phyloP scores from a whole-genome alignment of 306 rosid species.

The Argentina anserina region DNA sequence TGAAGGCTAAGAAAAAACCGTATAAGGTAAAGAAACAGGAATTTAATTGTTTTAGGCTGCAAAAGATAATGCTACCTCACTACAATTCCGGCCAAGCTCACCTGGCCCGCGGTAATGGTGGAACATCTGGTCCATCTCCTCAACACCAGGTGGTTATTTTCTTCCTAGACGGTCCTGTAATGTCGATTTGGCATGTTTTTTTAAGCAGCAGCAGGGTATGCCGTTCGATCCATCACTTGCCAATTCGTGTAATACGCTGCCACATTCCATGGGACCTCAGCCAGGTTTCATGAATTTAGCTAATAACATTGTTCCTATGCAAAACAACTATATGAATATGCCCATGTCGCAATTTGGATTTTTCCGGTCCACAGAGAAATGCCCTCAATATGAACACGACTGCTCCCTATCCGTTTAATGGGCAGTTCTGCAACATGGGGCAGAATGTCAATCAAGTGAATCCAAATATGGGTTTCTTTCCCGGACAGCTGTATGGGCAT shows the following conservation, averaged over 20 bases:
- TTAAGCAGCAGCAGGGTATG: slow-evolving; percentile 10
- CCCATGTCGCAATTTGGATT: slow-evolving; percentile 49
- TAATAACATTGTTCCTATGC: slow-evolving; percentile 36
- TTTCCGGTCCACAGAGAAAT: slow-evolving; percentile 36
- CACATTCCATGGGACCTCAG: slow-evolving; percentile 28
- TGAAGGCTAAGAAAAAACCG: background rate
- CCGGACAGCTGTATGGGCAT: slow-evolving; percentile 51
- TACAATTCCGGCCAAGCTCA: slow-evolving; percentile 10
- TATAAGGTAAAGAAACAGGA: background rate
- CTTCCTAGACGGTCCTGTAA: background rate
- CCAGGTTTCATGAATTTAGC: slow-evolving; percentile 39
- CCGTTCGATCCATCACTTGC: slow-evolving; percentile 10
- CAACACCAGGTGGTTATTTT: slow-evolving; percentile 8
- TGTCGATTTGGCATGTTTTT: background rate
- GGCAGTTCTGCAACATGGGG: slow-evolving; percentile 37
- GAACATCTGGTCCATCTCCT: slow-evolving; percentile 6
- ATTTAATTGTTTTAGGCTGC: background rate
- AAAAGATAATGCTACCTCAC: slow-evolving; percentile 11
- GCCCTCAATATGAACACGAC: slow-evolving; percentile 34
- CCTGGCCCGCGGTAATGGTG: background rate
- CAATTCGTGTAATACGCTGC: slow-evolving; percentile 16
- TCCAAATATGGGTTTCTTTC: slow-evolving; percentile 17
- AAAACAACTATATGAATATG: slow-evolving; percentile 40
- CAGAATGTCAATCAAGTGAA: slow-evolving; percentile 46
- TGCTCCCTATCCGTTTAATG: slow-evolving; percentile 39